Percentiles rank a stretch among this genome's conserved stretches.
Conservation (phyloP, 805 yeast genomes). For the Candida parachauliodes region DNA sequence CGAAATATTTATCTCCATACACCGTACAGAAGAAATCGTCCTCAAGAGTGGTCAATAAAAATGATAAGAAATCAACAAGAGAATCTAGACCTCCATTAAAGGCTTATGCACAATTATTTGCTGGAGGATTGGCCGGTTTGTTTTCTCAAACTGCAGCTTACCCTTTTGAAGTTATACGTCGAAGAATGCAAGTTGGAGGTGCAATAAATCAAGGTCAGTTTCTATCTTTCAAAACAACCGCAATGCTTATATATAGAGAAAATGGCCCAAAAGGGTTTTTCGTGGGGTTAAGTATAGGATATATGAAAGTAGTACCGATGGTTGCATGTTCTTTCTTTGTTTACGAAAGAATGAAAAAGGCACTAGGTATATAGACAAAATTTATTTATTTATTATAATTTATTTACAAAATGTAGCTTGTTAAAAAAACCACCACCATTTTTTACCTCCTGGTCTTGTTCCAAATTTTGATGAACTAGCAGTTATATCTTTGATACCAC, state of each 20-base stretch:
- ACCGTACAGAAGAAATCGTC: constrained; percentile 48
- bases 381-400: constrained; percentile 10
- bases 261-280: constrained; percentile 85
- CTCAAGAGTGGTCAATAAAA: constrained; percentile 39
- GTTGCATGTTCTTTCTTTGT: constrained; percentile 94
- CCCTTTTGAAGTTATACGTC: constrained; percentile 90
- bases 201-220: constrained; percentile 59
- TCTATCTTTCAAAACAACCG: constrained; percentile 51
- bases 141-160: constrained; percentile 94
- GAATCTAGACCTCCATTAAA: constrained; percentile 62
- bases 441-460: constrained; percentile 48
- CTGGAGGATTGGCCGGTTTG: constrained; percentile 97
- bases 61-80: constrained; percentile 20
- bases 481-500: constrained; percentile 35
- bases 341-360: constrained; percentile 78
- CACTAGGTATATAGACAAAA: constrained; percentile 51
- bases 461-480: constrained; percentile 50
- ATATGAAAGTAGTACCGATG: constrained; percentile 94
- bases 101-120: constrained; percentile 88
- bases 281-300: constrained; percentile 93
- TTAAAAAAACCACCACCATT: constrained; percentile 62
- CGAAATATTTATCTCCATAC: constrained; percentile 50
- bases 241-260: constrained; percentile 60
- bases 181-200: constrained; percentile 95
- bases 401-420: constrained; percentile 7